phyloP scores from a whole-genome alignment of 2,329 filamentous ascomycete genomes.

The Coniella vitis region DNA sequence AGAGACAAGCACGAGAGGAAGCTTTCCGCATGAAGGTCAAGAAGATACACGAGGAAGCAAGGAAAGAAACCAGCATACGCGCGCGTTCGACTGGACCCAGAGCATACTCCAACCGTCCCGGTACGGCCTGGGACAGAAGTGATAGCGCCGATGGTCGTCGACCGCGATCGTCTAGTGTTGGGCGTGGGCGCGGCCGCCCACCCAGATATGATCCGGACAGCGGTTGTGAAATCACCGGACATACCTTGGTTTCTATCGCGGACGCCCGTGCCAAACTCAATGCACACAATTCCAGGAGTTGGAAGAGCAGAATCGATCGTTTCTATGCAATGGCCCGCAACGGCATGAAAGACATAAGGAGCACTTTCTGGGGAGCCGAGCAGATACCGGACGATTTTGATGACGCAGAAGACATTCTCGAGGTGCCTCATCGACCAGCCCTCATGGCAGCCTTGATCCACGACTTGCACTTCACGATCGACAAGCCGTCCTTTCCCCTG shows the following conservation, averaged over 20 bases:
- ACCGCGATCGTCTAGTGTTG: constrained; percentile 27
- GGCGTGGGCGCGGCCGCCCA: constrained; percentile 33
- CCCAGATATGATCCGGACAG: constrained; percentile 76
- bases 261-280: constrained; percentile 72
- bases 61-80: constrained; percentile 46
- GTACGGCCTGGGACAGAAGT: constrained; percentile 40
- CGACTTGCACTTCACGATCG: constrained; percentile 77
- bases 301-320: constrained; percentile 84
- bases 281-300: constrained; percentile 77
- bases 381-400: constrained; percentile 74
- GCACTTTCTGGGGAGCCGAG: constrained; percentile 75
- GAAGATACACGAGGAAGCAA: constrained; percentile 64
- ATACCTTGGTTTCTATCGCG: constrained; percentile 63
- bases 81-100: constrained; percentile 46
- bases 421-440: constrained; percentile 76
- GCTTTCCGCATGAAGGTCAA: constrained; percentile 84
- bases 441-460: constrained; percentile 75
- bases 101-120: constrained; percentile 26
- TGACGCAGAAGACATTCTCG: constrained; percentile 77
- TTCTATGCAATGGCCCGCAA: constrained; percentile 62
- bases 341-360: constrained; percentile 72
- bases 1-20: constrained; percentile 81
- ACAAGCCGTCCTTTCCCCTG: constrained; percentile 88
- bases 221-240: constrained; percentile 63
- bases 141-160: constrained; percentile 47